Percentiles rank a stretch among this genome's conserved stretches.
Conservation (phyloP, 331 rosid species). For the Pyracantha coccinea region DNA sequence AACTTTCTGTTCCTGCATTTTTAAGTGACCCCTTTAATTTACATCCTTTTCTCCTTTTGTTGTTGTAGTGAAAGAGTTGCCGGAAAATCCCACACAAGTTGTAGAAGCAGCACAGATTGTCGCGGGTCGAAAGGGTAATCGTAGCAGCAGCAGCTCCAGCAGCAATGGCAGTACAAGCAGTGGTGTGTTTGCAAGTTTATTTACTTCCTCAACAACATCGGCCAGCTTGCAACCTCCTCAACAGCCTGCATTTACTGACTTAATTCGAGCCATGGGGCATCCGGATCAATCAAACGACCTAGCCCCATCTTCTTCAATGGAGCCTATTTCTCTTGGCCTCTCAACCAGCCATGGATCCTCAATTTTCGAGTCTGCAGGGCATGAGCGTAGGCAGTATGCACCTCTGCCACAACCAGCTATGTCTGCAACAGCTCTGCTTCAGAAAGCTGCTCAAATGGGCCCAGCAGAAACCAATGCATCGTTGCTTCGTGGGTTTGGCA, state of each 20-base stretch:
- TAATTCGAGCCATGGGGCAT: constrained; percentile 54
- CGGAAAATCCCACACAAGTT: constrained; percentile 37
- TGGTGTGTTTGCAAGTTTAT: constrained; percentile 77
- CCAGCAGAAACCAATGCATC: constrained; percentile 72
- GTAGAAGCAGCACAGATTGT: constrained; percentile 42
- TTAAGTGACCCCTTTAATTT: constrained; percentile 26
- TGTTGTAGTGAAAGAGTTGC: constrained; percentile 29
- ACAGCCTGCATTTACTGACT: constrained; percentile 50
- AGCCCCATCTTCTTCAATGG: constrained; percentile 40
- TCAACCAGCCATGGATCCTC: constrained; percentile 58
- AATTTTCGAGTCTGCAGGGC: constrained; percentile 61
- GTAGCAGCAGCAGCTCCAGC: constrained; percentile 51
- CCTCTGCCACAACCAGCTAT: constrained; percentile 74
- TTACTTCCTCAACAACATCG: constrained; percentile 69
- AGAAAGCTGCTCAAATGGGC: constrained; percentile 98
- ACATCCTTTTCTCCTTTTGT: constrained; percentile 2
- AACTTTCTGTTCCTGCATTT: constrained; percentile 25
- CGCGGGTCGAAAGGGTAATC: constrained; percentile 28
- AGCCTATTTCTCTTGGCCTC: constrained; percentile 83
- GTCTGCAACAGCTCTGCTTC: constrained; percentile 97
- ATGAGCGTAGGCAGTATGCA: constrained; percentile 62
- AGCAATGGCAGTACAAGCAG: constrained; percentile 51
- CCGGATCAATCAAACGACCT: constrained; percentile 46
- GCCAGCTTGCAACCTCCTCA: constrained; percentile 54
- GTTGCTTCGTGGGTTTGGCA: constrained; percentile 72